Evolutionary conservation across 495 filamentous ascomycete species (phyloP).

Genomic region (Penicillium longicatenatum): DNA sequence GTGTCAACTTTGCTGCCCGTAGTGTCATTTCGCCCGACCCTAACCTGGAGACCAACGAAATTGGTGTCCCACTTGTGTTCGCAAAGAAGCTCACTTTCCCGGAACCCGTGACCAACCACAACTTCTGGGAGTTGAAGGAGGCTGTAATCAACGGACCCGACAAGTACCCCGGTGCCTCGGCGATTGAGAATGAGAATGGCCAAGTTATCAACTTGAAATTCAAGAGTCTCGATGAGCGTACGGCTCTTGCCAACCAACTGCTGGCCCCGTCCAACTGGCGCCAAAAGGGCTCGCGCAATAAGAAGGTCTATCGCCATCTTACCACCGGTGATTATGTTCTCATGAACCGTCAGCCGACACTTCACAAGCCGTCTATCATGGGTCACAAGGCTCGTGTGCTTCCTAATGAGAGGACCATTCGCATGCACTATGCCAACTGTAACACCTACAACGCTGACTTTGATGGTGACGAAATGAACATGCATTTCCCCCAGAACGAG

Average conservation of each 20-base stretch:
- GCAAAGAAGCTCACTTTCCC: slow-evolving; percentile 95
- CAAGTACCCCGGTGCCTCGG: slow-evolving; percentile 90
- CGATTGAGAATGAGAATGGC: slow-evolving; percentile 94
- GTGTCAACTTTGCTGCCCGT: slow-evolving; percentile 97
- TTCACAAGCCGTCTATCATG: slow-evolving; percentile 99
- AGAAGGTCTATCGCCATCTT: slow-evolving; percentile 96
- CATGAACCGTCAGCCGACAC: slow-evolving; percentile 99
- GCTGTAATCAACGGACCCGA: slow-evolving; percentile 94
- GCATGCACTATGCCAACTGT: slow-evolving; percentile 99
- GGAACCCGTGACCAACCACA: slow-evolving; percentile 95
- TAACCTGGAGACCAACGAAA: slow-evolving; percentile 98
- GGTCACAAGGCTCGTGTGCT: slow-evolving; percentile 91
- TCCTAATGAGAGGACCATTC: slow-evolving; percentile 92
- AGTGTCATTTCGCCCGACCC: slow-evolving; percentile 98
- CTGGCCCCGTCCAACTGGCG: slow-evolving; percentile 81
- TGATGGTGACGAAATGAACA: slow-evolving; percentile 99
- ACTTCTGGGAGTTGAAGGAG: slow-evolving; percentile 91
- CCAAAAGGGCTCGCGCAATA: slow-evolving; percentile 77
- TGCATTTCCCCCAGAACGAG: slow-evolving; percentile 99
- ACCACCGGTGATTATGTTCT: slow-evolving; percentile 95
- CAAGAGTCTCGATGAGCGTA: slow-evolving; percentile 82
- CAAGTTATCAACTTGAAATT: slow-evolving; percentile 84
- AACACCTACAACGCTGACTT: slow-evolving; percentile 99
- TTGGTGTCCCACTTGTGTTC: slow-evolving; percentile 96
- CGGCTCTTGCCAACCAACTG: slow-evolving; percentile 86